Conservation (phyloP, 129 eudicot species). For the Centrapalus pauciflorus region DNA sequence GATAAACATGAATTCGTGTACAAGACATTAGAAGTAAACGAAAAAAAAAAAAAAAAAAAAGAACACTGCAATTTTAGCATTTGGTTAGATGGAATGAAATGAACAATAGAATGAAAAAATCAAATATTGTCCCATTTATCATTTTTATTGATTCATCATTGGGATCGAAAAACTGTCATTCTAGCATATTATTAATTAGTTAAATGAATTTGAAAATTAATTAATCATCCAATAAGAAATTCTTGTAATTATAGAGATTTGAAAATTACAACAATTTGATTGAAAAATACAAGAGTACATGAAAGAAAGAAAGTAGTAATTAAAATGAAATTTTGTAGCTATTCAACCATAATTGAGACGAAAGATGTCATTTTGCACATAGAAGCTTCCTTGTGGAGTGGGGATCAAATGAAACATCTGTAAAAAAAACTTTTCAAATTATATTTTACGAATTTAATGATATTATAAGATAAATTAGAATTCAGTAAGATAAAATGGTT, state of each 20-base stretch:
- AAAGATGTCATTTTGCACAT: constrained; percentile 75
- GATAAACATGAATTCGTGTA: background rate
- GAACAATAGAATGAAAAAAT: too few relatives aligned
- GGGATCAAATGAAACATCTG: constrained; percentile 90
- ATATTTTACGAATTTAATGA: background rate
- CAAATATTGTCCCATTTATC: too few relatives aligned
- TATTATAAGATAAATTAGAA: background rate
- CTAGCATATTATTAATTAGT: too few relatives aligned
- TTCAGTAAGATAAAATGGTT: background rate
- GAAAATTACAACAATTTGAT: background rate
- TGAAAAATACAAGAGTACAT: background rate
- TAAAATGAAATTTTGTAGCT: background rate
- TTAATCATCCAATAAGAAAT: too few relatives aligned
- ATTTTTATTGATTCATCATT: too few relatives aligned
- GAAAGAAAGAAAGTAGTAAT: background rate
- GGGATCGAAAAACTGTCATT: too few relatives aligned
- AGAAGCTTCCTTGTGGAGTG: constrained; percentile 55
- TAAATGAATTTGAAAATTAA: too few relatives aligned
- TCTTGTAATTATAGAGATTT: too few relatives aligned
- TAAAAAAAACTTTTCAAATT: constrained; percentile 7
- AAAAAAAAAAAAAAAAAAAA: too few relatives aligned
- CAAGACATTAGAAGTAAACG: too few relatives aligned
- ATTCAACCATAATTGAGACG: constrained; percentile 76
- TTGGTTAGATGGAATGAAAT: too few relatives aligned
- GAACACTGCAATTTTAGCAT: too few relatives aligned